Percentiles rank a stretch among this genome's conserved stretches.
These are phyloP conservation scores for Botrytis elliptica DNA, from an alignment of 2,329 filamentous ascomycete species.

Conservation along the genomic window DNA sequence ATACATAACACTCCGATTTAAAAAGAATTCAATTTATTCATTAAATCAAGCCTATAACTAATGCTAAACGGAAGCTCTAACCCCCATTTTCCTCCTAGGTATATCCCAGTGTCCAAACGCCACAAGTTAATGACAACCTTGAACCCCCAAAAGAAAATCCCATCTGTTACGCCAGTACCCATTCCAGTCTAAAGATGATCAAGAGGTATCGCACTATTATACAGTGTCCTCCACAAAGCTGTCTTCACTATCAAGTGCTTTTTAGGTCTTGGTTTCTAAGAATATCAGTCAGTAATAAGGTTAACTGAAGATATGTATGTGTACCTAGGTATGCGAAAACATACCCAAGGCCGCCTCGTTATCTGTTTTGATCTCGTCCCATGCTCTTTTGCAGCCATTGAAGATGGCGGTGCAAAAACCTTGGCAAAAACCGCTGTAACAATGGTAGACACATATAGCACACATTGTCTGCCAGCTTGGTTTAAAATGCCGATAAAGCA, in stretches of 20 bases:
- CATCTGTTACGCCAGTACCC: neutral
- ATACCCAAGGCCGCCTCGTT: neutral
- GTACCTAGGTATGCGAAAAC: neutral
- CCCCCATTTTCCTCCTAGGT: no score
- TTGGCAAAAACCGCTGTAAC: neutral
- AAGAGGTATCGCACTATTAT: neutral
- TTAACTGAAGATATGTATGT: neutral
- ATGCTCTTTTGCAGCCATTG: neutral
- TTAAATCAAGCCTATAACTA: no score
- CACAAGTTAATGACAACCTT: neutral
- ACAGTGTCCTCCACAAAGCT: neutral
- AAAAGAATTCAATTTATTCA: no score
- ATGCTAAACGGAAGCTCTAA: no score
- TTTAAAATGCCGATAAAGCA: neutral
- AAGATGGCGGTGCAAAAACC: accelerated
- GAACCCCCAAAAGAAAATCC: neutral
- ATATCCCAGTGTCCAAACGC: neutral
- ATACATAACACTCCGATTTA: no score
- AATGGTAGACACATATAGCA: accelerated
- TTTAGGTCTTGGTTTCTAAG: neutral
- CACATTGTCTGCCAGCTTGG: neutral
- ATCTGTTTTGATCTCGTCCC: neutral
- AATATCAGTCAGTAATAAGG: neutral
- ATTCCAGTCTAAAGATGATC: neutral
- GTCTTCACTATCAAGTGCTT: neutral